phyloP scores from a whole-genome alignment of 805 yeast genomes.

The Wickerhamiella shivajii region DNA sequence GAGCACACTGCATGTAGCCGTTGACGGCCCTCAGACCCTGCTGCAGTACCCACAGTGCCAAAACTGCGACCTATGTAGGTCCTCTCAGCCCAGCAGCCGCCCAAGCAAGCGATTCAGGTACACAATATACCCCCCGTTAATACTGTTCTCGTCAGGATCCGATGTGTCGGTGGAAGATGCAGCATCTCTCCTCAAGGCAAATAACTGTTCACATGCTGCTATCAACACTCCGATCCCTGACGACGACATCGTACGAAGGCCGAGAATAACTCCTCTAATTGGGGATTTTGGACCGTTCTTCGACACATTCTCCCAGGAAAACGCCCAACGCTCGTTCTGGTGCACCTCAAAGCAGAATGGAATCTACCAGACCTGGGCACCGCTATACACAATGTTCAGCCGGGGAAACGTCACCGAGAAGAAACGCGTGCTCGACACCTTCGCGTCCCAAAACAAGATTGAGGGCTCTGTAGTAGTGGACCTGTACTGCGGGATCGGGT shows the following conservation, averaged over 20 bases:
- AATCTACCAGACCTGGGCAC: constrained; percentile 70
- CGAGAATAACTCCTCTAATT: constrained; percentile 43
- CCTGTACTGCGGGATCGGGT: constrained; percentile 75
- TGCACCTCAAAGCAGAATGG: constrained; percentile 58
- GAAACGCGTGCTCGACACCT: constrained; percentile 36
- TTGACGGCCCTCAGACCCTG: constrained; percentile 5
- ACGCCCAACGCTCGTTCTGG: constrained; percentile 52
- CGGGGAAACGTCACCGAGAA: constrained; percentile 79
- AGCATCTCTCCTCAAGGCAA: constrained; percentile 13
- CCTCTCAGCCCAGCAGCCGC: background rate
- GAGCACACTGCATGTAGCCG: constrained; percentile 1
- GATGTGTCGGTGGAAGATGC: constrained; percentile 23
- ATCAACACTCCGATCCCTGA: constrained; percentile 47
- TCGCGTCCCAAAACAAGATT: constrained; percentile 18
- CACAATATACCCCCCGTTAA: constrained; percentile 52
- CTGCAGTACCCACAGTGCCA: background rate
- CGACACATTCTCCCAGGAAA: constrained; percentile 28
- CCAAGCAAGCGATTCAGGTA: constrained; percentile 22
- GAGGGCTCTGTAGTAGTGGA: constrained; percentile 40
- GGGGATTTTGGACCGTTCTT: constrained; percentile 46
- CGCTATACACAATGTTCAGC: constrained; percentile 72
- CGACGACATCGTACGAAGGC: constrained; percentile 47
- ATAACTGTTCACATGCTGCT: constrained; percentile 46
- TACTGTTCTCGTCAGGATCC: constrained; percentile 39
- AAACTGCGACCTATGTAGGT: background rate